Conservation (phyloP, 495 filamentous ascomycete genomes). For the Lindgomyces ingoldianus region DNA sequence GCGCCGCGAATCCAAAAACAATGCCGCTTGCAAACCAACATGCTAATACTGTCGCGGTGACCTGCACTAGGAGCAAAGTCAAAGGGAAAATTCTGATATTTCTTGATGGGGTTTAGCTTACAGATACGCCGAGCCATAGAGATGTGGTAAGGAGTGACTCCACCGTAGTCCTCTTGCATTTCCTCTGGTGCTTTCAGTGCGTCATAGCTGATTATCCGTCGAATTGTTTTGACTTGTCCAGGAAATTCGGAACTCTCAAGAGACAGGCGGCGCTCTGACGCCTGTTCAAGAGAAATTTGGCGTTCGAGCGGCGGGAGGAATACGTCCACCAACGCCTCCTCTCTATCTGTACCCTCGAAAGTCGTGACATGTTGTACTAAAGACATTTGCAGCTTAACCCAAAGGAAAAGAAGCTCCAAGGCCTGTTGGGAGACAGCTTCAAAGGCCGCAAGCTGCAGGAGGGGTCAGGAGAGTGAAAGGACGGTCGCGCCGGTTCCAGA, state of each 20-base stretch:
- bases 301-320: slow-evolving; percentile 27
- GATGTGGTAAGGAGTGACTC: slow-evolving; percentile 38
- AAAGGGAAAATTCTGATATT: slow-evolving; percentile 6
- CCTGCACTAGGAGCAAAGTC: slow-evolving; percentile 27
- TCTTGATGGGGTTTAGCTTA: slow-evolving; percentile 22
- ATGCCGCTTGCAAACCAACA: slow-evolving; percentile 37
- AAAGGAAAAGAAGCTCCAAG: background rate
- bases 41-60: slow-evolving; percentile 27
- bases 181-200: slow-evolving; percentile 33
- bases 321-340: slow-evolving; percentile 33
- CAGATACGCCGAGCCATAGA: slow-evolving; percentile 30
- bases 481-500: background rate
- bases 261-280: slow-evolving; percentile 16
- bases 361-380: slow-evolving; percentile 41
- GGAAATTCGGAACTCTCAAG: slow-evolving; percentile 1
- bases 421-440: slow-evolving; percentile 9
- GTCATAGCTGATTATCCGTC: slow-evolving; percentile 39
- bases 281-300: slow-evolving; percentile 13
- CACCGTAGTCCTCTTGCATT: slow-evolving; percentile 25
- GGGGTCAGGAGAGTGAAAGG: background rate
- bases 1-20: slow-evolving; percentile 36
- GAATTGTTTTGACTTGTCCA: slow-evolving; percentile 23
- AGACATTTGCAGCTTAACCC: slow-evolving; percentile 36
- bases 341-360: slow-evolving; percentile 41
- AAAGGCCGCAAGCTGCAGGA: background rate